A percentile compares a stretch with the other conserved stretches of the same genome.
phyloP scores from a whole-genome alignment of 768 basidiomycete species.

The Termitomyces sp. region DNA sequence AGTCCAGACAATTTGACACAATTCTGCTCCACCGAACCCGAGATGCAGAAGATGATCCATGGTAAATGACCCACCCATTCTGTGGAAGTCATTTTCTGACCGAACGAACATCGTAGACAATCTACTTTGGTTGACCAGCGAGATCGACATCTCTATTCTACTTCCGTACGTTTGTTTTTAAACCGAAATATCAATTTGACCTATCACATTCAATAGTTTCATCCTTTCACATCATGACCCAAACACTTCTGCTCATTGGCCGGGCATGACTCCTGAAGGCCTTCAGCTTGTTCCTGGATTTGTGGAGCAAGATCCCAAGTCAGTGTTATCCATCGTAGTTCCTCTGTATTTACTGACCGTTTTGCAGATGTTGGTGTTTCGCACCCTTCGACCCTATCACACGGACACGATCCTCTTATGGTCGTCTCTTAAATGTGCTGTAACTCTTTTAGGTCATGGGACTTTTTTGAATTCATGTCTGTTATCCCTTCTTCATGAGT shows the following conservation, averaged over 20 bases:
- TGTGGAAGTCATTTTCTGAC: background rate
- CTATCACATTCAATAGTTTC: conserved; percentile 17
- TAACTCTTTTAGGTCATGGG: background rate
- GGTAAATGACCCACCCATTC: conserved; percentile 12
- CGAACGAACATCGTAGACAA: conserved; percentile 17
- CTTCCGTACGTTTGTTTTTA: conserved; percentile 22
- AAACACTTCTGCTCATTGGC: conserved; percentile 24
- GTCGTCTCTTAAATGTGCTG: background rate
- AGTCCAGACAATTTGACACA: conserved; percentile 16
- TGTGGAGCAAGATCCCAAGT: conserved; percentile 20
- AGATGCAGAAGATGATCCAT: conserved; percentile 22
- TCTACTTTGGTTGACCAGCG: conserved; percentile 25
- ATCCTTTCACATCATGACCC: conserved; percentile 28
- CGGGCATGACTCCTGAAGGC: conserved; percentile 22
- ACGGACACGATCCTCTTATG: conserved; percentile 14
- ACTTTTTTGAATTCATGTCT: too few species aligned
- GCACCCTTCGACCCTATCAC: conserved; percentile 25
- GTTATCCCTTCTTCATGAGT: background rate
- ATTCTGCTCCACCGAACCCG: conserved; percentile 15
- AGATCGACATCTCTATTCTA: conserved; percentile 25
- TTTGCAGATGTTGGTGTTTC: conserved; percentile 23
- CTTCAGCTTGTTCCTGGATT: conserved; percentile 23
- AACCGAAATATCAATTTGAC: background rate
- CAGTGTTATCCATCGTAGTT: conserved; percentile 5
- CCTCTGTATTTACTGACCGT: background rate